Evolutionary conservation across 176 grass and related monocot species (phyloP).

Genomic region (Metroxylon sagu): DNA sequence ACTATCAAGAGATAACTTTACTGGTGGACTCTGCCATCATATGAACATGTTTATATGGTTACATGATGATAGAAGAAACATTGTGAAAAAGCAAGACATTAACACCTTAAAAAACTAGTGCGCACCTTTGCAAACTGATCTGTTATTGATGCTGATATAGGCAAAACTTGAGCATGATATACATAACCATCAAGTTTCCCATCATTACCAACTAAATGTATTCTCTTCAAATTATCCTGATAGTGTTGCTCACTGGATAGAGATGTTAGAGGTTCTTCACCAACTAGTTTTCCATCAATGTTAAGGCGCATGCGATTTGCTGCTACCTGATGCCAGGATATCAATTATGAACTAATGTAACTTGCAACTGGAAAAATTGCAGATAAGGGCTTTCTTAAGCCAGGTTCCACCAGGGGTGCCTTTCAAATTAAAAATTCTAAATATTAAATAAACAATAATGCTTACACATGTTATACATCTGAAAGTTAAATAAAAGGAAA

Average conservation of each 20-base stretch:
- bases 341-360: not conserved
- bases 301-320: constrained; percentile 51
- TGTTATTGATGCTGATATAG: constrained; percentile 35
- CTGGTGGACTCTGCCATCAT: constrained; percentile 59
- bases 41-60: not conserved
- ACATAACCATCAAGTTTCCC: constrained; percentile 58
- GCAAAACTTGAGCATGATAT: constrained; percentile 54
- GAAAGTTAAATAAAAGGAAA: too few relatives aligned
- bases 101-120: not conserved
- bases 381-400: too few relatives aligned
- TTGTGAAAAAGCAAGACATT: too few relatives aligned
- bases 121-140: constrained; percentile 54
- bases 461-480: too few relatives aligned
- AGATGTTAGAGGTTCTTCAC: constrained; percentile 31
- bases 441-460: too few relatives aligned
- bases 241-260: constrained; percentile 17
- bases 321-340: constrained; percentile 42
- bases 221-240: constrained; percentile 32
- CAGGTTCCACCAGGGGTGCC: too few relatives aligned
- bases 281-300: constrained; percentile 49
- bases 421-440: too few relatives aligned
- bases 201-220: constrained; percentile 49
- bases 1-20: constrained; percentile 72
- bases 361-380: too few relatives aligned
- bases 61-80: too few relatives aligned